Evolutionary conservation across 768 basidiomycete species (phyloP).

Genomic region (Podaxis sp.): DNA sequence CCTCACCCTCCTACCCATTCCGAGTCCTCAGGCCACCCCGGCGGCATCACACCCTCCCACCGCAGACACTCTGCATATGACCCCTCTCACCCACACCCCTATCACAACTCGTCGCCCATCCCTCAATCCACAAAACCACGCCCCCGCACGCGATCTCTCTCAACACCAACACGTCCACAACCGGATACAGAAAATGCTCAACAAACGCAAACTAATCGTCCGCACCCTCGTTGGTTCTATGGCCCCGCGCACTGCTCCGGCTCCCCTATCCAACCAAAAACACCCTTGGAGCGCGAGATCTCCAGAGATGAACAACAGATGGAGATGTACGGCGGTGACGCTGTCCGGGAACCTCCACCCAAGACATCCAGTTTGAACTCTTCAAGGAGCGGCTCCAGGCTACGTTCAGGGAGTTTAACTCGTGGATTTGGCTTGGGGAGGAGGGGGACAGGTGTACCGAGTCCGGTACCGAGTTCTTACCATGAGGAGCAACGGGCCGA

Average conservation of each 20-base stretch:
- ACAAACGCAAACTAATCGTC: background rate
- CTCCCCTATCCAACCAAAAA: background rate
- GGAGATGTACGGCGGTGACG: constrained; percentile 31
- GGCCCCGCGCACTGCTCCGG: background rate
- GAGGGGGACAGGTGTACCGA: background rate
- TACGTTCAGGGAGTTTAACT: too few relatives aligned
- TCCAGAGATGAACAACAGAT: constrained; percentile 19
- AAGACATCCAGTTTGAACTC: background rate
- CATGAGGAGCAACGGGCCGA: background rate
- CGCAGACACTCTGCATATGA: background rate
- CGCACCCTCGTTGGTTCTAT: background rate
- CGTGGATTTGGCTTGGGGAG: too few relatives aligned
- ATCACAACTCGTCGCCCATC: too few relatives aligned
- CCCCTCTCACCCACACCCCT: background rate
- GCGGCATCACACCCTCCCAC: background rate
- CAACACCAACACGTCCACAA: background rate
- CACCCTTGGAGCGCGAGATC: constrained; percentile 8
- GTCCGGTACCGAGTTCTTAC: background rate
- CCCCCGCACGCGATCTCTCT: background rate
- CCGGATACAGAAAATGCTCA: background rate
- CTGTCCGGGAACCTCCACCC: constrained; percentile 21
- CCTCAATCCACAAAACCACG: background rate
- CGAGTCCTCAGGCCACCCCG: background rate
- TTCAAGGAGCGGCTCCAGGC: background rate
- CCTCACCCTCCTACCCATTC: background rate